Evolutionary conservation across 306 rosid species (phyloP).

Genomic region (Cicer yamashitae): DNA sequence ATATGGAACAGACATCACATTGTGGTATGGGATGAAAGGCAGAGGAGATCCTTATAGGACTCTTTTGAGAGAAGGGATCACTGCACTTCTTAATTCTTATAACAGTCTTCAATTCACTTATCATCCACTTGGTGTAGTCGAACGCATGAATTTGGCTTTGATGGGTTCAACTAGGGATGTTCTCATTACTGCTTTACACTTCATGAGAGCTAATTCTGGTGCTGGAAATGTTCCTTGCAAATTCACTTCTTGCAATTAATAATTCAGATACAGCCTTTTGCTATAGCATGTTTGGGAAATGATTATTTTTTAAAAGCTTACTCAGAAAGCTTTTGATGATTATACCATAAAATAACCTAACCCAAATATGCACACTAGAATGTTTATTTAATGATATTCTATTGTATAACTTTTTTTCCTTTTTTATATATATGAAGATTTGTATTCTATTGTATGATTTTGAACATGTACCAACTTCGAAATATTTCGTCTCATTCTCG

Average conservation of each 20-base stretch:
- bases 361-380: background rate
- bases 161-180: conserved; percentile 66
- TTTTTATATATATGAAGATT: background rate
- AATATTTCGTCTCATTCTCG: background rate
- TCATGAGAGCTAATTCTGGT: conserved; percentile 81
- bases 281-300: background rate
- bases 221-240: conserved; percentile 68
- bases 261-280: background rate
- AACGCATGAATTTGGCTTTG: conserved; percentile 67
- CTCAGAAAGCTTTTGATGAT: background rate
- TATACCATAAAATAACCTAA: background rate
- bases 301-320: background rate
- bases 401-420: background rate
- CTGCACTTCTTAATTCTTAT: conserved; percentile 81
- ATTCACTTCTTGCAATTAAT: conserved; percentile 66
- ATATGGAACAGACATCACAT: conserved; percentile 75
- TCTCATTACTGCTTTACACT: conserved; percentile 68
- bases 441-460: conserved; percentile 11
- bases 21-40: conserved; percentile 78
- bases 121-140: conserved; percentile 59
- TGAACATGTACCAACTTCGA: background rate
- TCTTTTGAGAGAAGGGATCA: conserved; percentile 76
- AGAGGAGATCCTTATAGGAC: conserved; percentile 84
- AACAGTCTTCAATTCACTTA: conserved; percentile 67
- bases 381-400: background rate